A percentile compares a stretch with the other conserved stretches of the same genome.
phyloP scores from a whole-genome alignment of 148 eudicot species.

The Rhododendron williamsianum region DNA sequence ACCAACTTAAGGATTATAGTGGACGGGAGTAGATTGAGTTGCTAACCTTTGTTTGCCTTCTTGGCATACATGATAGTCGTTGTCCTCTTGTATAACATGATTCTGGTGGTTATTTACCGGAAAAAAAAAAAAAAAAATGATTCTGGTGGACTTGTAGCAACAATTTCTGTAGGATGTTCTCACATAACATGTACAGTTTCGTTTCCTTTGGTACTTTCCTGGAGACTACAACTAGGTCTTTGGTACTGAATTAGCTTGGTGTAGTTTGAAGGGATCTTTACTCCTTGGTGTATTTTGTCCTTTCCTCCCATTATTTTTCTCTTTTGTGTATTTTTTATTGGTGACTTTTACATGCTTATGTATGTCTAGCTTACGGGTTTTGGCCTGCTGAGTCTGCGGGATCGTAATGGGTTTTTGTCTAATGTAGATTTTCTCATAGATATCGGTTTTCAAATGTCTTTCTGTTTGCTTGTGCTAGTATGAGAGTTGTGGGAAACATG shows the following conservation, averaged over 20 bases:
- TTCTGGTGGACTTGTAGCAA: neutral
- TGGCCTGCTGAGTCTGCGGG: neutral
- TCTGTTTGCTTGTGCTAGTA: neutral
- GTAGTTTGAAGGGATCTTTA: neutral
- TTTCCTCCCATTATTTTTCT: neutral
- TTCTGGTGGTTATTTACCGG: neutral
- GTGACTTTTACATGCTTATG: neutral
- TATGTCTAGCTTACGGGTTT: neutral
- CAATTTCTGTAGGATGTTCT: neutral
- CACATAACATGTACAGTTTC: neutral
- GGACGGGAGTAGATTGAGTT: neutral
- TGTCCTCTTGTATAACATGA: neutral
- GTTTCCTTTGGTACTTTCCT: neutral
- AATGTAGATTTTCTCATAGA: neutral
- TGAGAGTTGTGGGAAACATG: neutral
- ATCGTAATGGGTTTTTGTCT: neutral
- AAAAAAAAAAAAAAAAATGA: neutral
- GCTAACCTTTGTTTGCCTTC: neutral
- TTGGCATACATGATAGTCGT: neutral
- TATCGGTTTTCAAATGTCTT: neutral
- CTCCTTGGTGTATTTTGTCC: neutral
- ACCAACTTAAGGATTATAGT: neutral
- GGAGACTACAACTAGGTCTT: neutral
- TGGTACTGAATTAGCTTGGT: neutral
- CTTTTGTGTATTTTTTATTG: neutral